phyloP scores from a whole-genome alignment of 257 asterid species.

The Capsicum rhomboideum region DNA sequence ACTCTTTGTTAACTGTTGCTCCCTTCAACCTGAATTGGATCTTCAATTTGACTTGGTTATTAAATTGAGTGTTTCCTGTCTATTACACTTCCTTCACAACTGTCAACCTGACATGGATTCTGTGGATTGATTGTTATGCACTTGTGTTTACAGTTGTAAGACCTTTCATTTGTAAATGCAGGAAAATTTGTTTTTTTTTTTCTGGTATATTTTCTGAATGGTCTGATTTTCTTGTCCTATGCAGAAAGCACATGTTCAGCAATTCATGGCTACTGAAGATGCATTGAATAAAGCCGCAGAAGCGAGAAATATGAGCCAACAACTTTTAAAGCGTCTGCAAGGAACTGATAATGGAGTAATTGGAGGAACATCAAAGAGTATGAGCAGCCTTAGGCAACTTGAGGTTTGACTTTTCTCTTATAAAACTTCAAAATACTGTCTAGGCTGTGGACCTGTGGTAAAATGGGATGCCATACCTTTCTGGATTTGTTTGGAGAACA shows the following conservation, averaged over 20 bases:
- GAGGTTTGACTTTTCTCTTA: conserved; percentile 45
- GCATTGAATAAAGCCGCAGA: conserved; percentile 95
- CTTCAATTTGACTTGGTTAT: background rate
- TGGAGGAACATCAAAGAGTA: conserved; percentile 69
- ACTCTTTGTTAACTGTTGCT: background rate
- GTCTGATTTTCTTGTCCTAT: conserved; percentile 2
- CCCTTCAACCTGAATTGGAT: background rate
- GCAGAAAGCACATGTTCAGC: conserved; percentile 98
- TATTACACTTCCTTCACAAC: background rate
- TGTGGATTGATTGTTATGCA: background rate
- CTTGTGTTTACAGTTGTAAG: background rate
- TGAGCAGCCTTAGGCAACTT: conserved; percentile 99
- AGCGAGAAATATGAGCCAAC: conserved; percentile 74
- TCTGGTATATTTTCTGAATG: background rate
- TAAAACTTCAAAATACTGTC: background rate
- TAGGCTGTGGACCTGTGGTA: conserved; percentile 1
- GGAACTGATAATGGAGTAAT: conserved; percentile 69
- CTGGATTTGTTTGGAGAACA: background rate
- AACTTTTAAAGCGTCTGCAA: conserved; percentile 75
- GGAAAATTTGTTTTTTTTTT: background rate
- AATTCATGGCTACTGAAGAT: conserved; percentile 97
- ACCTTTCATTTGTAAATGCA: background rate
- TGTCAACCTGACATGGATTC: background rate
- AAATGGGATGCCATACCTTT: background rate
- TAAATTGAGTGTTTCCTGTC: background rate